Evolutionary conservation across 441 rosid genomes (phyloP), one percentile per base, ranked within the genome.

Genomic region (Breynia disticha): DNA sequence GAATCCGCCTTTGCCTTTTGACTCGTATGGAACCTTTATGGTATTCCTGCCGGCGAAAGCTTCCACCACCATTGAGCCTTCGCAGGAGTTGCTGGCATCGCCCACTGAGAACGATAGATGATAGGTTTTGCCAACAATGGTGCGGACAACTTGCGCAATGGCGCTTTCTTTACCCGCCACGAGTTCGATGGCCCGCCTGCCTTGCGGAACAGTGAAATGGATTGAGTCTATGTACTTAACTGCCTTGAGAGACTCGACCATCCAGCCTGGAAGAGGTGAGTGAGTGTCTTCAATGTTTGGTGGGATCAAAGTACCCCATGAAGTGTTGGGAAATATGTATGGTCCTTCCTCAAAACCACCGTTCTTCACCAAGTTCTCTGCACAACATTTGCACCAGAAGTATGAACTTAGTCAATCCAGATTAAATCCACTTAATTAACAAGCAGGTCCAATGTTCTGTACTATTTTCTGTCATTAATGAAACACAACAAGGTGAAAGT

Each of bases 261-360:
- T 80, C 97, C 96, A 90, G 4, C 84, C 91, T 0, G 89, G 96
- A 22, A 90, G 75, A 0, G 97, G 91, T 3, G 89, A 82, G 75
- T 87, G 91, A 17, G 78, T 79, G 49, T 90, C 97, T 55, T 87
- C 83, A 50, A 89, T 81, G 79, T 87, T 79, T 14, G 97, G 97
- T 48, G 96, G 95, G 55, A 90, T 76, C 2, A 90, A 61, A 14
- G 81, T 89, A 9, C 96, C 97, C 59, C 83, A 84, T 2, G 89
- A 55, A 38, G 83, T 64, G 86, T 84, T 87, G 15, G 87, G 91
- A 53, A 87, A 67, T 8, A 87, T 52, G 60, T 79, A 82, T 16
- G 97, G 83, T 8, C 97, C 97, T 68, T 80, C 93, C 70, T 90
- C 97, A 39, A 74, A 90, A 0, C 88, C 82, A 17, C 82, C 86